Percentiles rank a stretch among this genome's conserved stretches.
Evolutionary conservation across 345 rosid genomes (phyloP).

Genomic region (Jatropha curcas): DNA sequence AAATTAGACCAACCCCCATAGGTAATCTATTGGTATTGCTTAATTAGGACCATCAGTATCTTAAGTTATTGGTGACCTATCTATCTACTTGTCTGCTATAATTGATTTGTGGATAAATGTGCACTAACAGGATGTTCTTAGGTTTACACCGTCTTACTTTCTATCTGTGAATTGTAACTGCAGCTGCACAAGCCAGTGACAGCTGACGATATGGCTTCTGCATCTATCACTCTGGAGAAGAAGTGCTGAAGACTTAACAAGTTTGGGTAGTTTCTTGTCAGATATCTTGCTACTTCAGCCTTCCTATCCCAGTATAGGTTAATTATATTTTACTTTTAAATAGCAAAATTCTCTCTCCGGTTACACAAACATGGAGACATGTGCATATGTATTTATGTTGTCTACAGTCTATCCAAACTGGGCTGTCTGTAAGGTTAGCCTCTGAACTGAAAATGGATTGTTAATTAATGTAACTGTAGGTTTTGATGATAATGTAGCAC

Average conservation of each 20-base stretch:
- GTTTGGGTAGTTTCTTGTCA: not conserved
- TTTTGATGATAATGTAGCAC: not conserved
- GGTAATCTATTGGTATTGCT: not conserved
- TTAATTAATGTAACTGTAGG: not conserved
- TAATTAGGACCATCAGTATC: not conserved
- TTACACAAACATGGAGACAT: not conserved
- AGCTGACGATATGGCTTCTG: slow-evolving; percentile 54
- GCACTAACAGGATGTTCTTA: not conserved
- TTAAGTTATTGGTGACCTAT: not conserved
- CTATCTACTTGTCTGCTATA: not conserved
- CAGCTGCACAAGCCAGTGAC: slow-evolving; percentile 76
- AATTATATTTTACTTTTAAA: not conserved
- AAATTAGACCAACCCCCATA: not conserved
- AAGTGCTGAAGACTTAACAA: slow-evolving; percentile 7
- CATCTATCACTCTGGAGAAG: slow-evolving; percentile 29
- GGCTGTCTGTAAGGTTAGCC: not conserved
- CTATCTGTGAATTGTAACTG: slow-evolving; percentile 20
- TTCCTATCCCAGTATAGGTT: not conserved
- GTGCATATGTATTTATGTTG: not conserved
- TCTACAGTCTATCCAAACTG: not conserved
- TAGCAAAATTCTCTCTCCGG: not conserved
- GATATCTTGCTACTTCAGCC: not conserved
- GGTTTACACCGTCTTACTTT: slow-evolving; percentile 2
- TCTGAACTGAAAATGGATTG: not conserved
- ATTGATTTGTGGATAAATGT: not conserved